Base-by-base conservation (phyloP, 176 grass and related monocot species). In the Oryza punctata region DNA sequence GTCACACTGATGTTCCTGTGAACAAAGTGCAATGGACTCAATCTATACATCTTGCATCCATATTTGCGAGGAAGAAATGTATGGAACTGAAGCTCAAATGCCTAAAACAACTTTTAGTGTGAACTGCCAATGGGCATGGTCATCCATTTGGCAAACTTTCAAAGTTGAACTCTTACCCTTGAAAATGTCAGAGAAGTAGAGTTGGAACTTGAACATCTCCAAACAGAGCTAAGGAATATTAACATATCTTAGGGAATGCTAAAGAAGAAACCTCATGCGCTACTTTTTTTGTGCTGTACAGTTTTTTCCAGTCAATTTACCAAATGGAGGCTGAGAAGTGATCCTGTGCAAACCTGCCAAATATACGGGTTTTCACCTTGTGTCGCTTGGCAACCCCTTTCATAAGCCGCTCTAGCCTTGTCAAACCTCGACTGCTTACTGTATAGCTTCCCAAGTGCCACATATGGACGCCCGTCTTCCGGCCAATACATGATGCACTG, bases 361-460 rank as follows among this genome's bases (percentile, higher is more conserved):
- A 98, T 94, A 70, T 98, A 98, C 4, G 96, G 86, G 60, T 98
- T 95, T 87, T 98, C 96, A 33, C 96, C 96, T 75, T 91, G 96
- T 43, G 93, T 95, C 15, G 93, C 96, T 87, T 98, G 96, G 85
- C 93, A 95, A 27, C 96, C 96, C 87, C 89, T 98, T 73, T 98
- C 96, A 35, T 98, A 98, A 54, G 89, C 93, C 37, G 82, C 83
- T 85, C 89, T 98, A 74, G 96, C 91, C 83, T 98, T 94, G 46
- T 90, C 77, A 83, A 87, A 93, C 72, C 85, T 98, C 45, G 82
- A 95, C 46, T 98, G 93, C 45, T 95, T 98, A 59, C 59, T 66
- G n/a, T 91, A 95, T 49, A 95, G 85, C 82, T 98, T 98, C 72
- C 96, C 96, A 19, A 95, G 77, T 33, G 90, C 96, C 24, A 98